Base-by-base conservation (phyloP, 2,329 filamentous ascomycete genomes). In the Pseudocercospora eumusae region DNA sequence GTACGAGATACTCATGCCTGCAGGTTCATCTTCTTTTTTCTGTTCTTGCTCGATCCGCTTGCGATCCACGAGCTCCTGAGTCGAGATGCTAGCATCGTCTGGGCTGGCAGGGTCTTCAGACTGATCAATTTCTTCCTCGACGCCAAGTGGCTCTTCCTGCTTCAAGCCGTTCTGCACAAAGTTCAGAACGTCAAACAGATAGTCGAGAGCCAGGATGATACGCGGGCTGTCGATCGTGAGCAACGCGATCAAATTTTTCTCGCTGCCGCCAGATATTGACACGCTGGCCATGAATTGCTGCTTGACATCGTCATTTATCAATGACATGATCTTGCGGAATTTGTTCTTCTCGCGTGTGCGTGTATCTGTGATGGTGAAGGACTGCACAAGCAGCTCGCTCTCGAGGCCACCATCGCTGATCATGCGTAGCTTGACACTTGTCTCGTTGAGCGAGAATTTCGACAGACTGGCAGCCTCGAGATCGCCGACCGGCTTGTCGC, bases 231-330 rank as follows among this genome's bases (percentile, higher is more conserved):
- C 95, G 64, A 99, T 87, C 0, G 93, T 96, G 61, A 97, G 85
- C 76, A 99, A 90, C 1, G 91, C 92, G 71, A 98, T 96, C 60
- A 98, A 77, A 73, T 88, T 91, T 63, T 87, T 86, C 44, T 96
- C 89, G 33, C 87, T 81, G 3, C 92, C 92, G 15, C 92, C 91
- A 0, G 93, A 92, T 77, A 99, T 96, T 0, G 93, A 96, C 3
- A 99, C 81, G 74, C 90, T 97, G 18, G 95, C 95, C 95, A 99
- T 99, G 72, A 99, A 93, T 70, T 99, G 96, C 75, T 98, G 93
- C 50, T 87, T 85, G 59, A 95, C 92, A 60, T 93, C 89, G 69
- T 92, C 93, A 76, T 97, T 98, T 72, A 93, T 92, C 59, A 96
- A 88, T 1, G 93, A 93, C 95, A 99, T 98, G 78, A 99, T 97